Evolutionary conservation across 208 protist species (phyloP), one percentile per base, ranked within the genome.

Genomic region (Crithidia brevicula): DNA sequence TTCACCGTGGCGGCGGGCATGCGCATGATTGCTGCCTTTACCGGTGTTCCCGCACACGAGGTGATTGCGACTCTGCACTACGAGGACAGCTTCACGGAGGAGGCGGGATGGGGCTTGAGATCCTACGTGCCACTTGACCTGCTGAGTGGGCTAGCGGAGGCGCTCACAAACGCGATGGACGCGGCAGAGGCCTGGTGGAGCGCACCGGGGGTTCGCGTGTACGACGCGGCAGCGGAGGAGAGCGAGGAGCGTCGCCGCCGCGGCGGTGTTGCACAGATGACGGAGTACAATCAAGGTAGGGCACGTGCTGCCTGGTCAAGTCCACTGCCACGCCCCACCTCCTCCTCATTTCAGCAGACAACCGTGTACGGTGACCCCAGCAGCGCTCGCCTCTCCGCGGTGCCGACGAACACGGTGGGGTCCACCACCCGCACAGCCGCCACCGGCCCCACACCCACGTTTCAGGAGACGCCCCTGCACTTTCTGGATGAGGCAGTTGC

Each of bases 181-280:
- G 42, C 9, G 2, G 23, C 34, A 20, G 68, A 62, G 16, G 22
- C 43, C 22, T 74, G 68, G 68, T 67, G 68, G 68, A 6, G 15
- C 4, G 36, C 28, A 9, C 31, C 68, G 23, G 68, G 42, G 15
- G 68, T 67, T 5, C 23, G n/a, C 7, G 30, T 74, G 18, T 20
- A 40, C 43, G 57, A 40, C 57, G 6, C 20, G 10, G 0, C 57
- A 3, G 40, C 30, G 27, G 52, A 57, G 31, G 20, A 51, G 11
- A 36, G 16, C 15, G 23, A 30, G 9, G 47, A 52, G 23, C 15
- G 8, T 40, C n/a, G n/a, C n/a, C n/a, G n/a, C n/a, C n/a, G n/a
- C n/a, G n/a, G n/a, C n/a, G n/a, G n/a, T n/a, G n/a, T n/a, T n/a
- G n/a, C n/a, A n/a, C n/a, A n/a, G n/a, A n/a, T n/a, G n/a, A n/a